Percentiles rank a stretch among this genome's conserved stretches.
Evolutionary conservation across 1,139 yeast species (phyloP).

Genomic region (Chernovozyma sophiae-reginae): DNA sequence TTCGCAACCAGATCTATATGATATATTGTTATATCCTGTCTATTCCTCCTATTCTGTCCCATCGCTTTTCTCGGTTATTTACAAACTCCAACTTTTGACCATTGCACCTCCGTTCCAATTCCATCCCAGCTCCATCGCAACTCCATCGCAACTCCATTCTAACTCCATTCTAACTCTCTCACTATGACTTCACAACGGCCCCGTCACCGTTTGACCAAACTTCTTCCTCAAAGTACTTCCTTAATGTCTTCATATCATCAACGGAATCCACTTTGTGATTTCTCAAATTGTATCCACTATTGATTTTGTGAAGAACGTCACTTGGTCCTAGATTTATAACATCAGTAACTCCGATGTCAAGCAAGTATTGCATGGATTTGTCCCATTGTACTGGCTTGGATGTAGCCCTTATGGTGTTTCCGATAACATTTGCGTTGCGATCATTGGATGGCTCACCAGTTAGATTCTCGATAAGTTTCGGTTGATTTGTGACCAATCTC

Average conservation of each 20-base stretch:
- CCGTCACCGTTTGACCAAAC: no score
- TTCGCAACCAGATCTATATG: no score
- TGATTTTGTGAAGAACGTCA: conserved; percentile 22
- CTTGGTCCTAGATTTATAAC: conserved; percentile 41
- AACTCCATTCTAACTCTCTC: no score
- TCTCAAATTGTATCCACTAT: conserved; percentile 15
- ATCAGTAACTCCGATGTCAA: conserved; percentile 13
- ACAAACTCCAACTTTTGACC: no score
- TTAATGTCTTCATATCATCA: conserved; percentile 2
- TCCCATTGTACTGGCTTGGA: conserved; percentile 45
- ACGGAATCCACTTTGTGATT: conserved; percentile 9
- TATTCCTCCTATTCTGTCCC: no score
- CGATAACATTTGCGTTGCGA: conserved; percentile 17
- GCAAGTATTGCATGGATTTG: conserved; percentile 24
- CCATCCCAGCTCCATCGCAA: no score
- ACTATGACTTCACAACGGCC: no score
- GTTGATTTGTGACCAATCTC: conserved; percentile 1
- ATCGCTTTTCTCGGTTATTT: no score
- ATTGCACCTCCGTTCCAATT: no score
- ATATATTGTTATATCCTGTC: no score
- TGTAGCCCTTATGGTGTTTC: conserved; percentile 31
- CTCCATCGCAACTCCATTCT: no score
- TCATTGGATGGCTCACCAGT: conserved; percentile 21
- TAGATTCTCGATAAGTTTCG: conserved; percentile 31
- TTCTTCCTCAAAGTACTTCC: neutral